Evolutionary conservation across 2,329 filamentous ascomycete species (phyloP).

Genomic region (Teratosphaeriaceae sp.): DNA sequence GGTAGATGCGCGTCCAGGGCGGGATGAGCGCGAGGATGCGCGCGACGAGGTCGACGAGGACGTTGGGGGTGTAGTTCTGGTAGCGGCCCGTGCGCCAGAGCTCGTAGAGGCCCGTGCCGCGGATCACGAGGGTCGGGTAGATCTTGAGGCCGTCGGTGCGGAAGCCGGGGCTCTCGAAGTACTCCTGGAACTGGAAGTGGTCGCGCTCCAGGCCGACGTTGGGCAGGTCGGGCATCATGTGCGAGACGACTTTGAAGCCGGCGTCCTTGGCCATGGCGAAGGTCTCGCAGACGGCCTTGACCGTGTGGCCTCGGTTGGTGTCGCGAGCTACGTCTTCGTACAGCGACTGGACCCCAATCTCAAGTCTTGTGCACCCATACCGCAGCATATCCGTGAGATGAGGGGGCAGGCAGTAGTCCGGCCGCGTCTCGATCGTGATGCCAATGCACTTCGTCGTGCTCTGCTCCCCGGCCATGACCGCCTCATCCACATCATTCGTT

Average conservation of each 20-base stretch:
- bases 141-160: conserved; percentile 96
- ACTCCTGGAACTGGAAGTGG: conserved; percentile 92
- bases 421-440: conserved; percentile 95
- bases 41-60: conserved; percentile 88
- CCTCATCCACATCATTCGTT: conserved; percentile 89
- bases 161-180: conserved; percentile 95
- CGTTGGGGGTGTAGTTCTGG: conserved; percentile 98
- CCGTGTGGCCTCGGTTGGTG: conserved; percentile 94
- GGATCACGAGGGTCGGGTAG: conserved; percentile 94
- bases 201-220: conserved; percentile 99
- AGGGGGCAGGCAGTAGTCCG: conserved; percentile 94
- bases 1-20: conserved; percentile 97
- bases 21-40: conserved; percentile 92
- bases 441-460: conserved; percentile 97
- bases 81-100: conserved; percentile 95
- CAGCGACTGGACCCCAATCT: conserved; percentile 91
- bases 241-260: conserved; percentile 96
- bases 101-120: conserved; percentile 93
- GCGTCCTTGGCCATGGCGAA: conserved; percentile 97
- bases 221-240: conserved; percentile 99
- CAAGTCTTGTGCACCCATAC: conserved; percentile 93
- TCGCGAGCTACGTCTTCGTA: conserved; percentile 99
- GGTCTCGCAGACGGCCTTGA: conserved; percentile 89
- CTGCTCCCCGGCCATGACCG: conserved; percentile 89
- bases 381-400: conserved; percentile 92